A percentile compares a stretch with the other conserved stretches of the same genome.
phyloP scores from a whole-genome alignment of 2,329 filamentous ascomycete genomes.

The Onygenales sp. region DNA sequence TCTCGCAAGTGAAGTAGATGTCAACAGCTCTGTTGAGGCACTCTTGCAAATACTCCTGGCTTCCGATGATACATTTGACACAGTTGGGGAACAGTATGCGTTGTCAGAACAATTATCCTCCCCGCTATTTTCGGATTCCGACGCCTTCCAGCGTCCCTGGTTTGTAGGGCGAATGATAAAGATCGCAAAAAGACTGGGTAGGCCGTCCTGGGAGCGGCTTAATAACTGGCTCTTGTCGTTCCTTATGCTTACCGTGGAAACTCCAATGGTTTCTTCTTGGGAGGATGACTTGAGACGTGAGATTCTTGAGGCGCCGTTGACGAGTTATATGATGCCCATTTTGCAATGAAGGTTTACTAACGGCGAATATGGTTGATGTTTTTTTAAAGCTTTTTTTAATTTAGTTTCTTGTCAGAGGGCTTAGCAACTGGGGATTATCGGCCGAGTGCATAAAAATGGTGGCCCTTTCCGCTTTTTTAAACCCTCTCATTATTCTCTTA shows the following conservation, averaged over 20 bases:
- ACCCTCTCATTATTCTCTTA: too few species aligned
- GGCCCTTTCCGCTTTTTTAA: too few species aligned
- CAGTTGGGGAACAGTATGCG: neutral
- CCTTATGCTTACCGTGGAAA: conserved; percentile 21
- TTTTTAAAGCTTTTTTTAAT: neutral
- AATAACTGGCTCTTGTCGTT: conserved; percentile 28
- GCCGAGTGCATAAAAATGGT: too few species aligned
- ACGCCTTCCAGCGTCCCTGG: conserved; percentile 26
- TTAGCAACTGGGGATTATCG: too few species aligned
- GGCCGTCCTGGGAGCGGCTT: conserved; percentile 25
- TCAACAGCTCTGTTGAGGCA: conserved; percentile 29
- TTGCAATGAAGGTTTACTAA: conserved; percentile 6
- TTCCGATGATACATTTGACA: conserved; percentile 21
- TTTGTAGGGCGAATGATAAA: conserved; percentile 32
- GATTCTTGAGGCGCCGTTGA: conserved; percentile 27
- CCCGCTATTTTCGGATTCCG: neutral
- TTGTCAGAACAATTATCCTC: neutral
- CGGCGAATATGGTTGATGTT: too few species aligned
- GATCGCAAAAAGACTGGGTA: conserved; percentile 26
- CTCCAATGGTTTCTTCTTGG: conserved; percentile 19
- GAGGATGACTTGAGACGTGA: conserved; percentile 25
- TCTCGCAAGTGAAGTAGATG: conserved; percentile 25
- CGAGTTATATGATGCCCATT: conserved; percentile 24
- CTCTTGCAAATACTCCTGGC: conserved; percentile 29
- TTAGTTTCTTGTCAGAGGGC: neutral